Evolutionary conservation across 257 asterid genomes (phyloP).

Genomic region (Prunella vulgaris): DNA sequence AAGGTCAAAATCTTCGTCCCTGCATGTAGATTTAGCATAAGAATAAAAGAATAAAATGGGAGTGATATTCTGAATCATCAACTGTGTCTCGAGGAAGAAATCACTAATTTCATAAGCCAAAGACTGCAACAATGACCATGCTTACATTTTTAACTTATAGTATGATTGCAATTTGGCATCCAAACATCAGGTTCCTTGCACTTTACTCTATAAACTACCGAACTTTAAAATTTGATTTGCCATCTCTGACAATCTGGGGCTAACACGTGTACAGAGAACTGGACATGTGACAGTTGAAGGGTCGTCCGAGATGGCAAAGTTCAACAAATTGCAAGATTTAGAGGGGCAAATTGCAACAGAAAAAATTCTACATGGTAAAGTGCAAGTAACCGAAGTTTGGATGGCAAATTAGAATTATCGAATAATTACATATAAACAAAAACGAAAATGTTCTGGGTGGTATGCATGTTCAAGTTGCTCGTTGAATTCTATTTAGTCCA

Average conservation of each 20-base stretch:
- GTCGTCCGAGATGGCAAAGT: too few relatives aligned
- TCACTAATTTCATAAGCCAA: conserved; percentile 5
- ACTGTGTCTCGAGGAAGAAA: background rate
- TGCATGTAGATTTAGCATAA: conserved; percentile 28
- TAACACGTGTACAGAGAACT: too few relatives aligned
- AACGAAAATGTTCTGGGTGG: background rate
- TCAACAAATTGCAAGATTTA: too few relatives aligned
- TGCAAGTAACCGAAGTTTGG: too few relatives aligned
- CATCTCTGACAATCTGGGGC: too few relatives aligned
- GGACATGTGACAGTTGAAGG: too few relatives aligned
- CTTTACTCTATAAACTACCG: too few relatives aligned
- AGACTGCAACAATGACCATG: background rate
- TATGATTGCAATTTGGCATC: too few relatives aligned
- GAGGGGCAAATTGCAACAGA: too few relatives aligned
- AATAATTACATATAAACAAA: background rate
- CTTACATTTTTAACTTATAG: background rate
- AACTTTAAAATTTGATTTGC: too few relatives aligned
- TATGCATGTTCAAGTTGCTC: background rate
- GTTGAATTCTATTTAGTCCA: background rate
- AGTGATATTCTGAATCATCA: background rate
- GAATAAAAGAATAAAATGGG: conserved; percentile 3
- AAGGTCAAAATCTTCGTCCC: conserved; percentile 88
- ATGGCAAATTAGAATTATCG: background rate
- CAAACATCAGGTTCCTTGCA: too few relatives aligned
- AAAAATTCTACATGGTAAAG: too few relatives aligned